Base-by-base conservation (phyloP, 768 basidiomycete species). In the Boletus eberwhitei region DNA sequence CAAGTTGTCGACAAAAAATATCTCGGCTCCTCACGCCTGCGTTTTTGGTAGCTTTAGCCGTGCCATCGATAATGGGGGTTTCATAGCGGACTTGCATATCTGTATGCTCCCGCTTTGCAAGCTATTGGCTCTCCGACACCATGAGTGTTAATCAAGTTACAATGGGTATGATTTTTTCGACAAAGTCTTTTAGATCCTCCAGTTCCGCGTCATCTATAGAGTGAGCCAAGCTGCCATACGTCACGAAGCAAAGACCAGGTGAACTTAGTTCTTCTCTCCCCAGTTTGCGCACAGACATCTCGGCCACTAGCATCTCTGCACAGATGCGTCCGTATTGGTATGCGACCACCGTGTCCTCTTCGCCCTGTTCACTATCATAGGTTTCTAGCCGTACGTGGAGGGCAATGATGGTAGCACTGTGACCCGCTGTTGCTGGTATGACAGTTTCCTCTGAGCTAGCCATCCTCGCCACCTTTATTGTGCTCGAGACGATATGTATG, bases 1-100 rank as follows among this genome's bases (percentile, higher is more conserved):
- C 66, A 49, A 42, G 46, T 53, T 32, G 44, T 53, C 46, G n/a
- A n/a, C n/a, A n/a, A n/a, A 52, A 56, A 48, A 57, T 53, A 54
- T 48, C 47, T 38, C 59, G 43, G 21, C 50, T 50, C 34, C 17
- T 39, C 53, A 21, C 41, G 14, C 14, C 46, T 55, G 40, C 43
- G n/a, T 32, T 57, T 49, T 51, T n/a, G 21, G 44, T 36, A 35
- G 36, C 9, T 31, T 19, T 44, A 14, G 19, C 29, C 39, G 39
- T 22, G 24, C 24, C 19, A 36, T 52, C 34, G 22, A 48, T 31
- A n/a, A 29, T 16, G 52, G 50, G 16, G 12, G 48, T 37, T 29
- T 26, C 22, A 22, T 16, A n/a, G 26, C 29, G n/a, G 41, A 42
- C 41, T 42, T 42, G 14, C 8, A 5, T 26, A 26, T 1, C 5